Base-by-base conservation (phyloP, 192 early-diverging fungal species). In the Umbelopsis ramanniana region DNA sequence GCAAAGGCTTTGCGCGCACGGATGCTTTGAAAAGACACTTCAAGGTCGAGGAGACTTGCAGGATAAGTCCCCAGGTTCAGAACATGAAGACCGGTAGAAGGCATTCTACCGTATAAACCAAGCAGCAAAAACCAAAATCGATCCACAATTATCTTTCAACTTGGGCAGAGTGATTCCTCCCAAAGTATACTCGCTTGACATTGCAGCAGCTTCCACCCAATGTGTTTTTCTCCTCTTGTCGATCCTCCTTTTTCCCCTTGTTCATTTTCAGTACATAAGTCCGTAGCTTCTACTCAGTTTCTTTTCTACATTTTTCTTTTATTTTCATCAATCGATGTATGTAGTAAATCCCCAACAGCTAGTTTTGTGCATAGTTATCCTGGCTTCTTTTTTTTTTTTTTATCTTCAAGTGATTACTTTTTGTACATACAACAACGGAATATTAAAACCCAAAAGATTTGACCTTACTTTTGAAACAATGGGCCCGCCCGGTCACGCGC, bases 21-120 rank as follows among this genome's bases (percentile, higher is more conserved):
- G 92, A 94, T 81, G 93, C 93, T 8, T 73, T 92, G 23, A 85
- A 89, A 69, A 78, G 92, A 9, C 92, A 94, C 66, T 82, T 87
- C 37, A 83, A 84, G 52, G 26, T 71, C 37, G 76, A 74, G 48
- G 76, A 78, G 10, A 47, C 52, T 14, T 78, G 76, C 35, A 45
- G 76, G 9, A 17, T 46, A 11, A 71, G 68, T 48, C 76, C 76
- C 24, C 35, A 74, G 33, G 72, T 78, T 19, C 72, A 74, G 46
- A 69, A 69, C 6, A 63, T 78, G 72, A 78, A 73, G n/a, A 47
- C 22, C 52, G 46, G 40, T 8, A 24, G 67, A 47, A 35, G 69
- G 4, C 50, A 52, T 47, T 52, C 45, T 6, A 52, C 37, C 37
- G 40, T 68, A 10, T 68, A 45, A 48, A 23, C 26, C 33, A 43